phyloP scores from a whole-genome alignment of 2,329 filamentous ascomycete genomes.

The Davidsoniella virescens region DNA sequence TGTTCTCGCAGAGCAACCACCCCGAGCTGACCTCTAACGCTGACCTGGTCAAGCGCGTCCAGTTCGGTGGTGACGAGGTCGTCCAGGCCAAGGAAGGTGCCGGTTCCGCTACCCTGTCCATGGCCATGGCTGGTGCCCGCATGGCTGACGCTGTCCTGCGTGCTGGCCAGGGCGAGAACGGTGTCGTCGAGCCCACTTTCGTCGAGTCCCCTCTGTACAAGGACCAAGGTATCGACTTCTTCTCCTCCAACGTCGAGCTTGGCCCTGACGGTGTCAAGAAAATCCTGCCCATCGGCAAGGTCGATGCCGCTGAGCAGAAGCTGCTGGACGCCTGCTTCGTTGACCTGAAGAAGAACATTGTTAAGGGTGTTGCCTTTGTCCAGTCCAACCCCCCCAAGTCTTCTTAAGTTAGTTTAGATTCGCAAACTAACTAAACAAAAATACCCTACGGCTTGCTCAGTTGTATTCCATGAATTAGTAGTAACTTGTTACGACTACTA shows the following conservation, averaged over 20 bases:
- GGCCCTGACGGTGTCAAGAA: conserved; percentile 92
- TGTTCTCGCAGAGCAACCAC: conserved; percentile 89
- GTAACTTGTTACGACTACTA: conserved; percentile 33
- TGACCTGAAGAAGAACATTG: conserved; percentile 88
- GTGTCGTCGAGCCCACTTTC: conserved; percentile 88
- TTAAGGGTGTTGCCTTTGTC: conserved; percentile 62
- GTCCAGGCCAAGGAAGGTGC: conserved; percentile 98
- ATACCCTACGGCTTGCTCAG: background rate
- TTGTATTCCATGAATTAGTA: conserved; percentile 24
- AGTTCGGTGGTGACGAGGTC: conserved; percentile 98
- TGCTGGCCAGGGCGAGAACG: conserved; percentile 84
- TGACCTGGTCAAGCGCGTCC: conserved; percentile 79
- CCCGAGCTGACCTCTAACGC: conserved; percentile 63
- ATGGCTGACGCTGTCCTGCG: conserved; percentile 85
- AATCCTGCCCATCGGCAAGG: conserved; percentile 72
- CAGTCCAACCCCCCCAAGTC: conserved; percentile 14
- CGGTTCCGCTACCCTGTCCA: conserved; percentile 92
- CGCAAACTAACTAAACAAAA: no score
- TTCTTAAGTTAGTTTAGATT: conserved; percentile 2
- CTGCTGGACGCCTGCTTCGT: conserved; percentile 70
- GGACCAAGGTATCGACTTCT: conserved; percentile 96
- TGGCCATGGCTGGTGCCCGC: conserved; percentile 85
- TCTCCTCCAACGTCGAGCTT: conserved; percentile 87
- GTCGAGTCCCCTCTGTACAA: conserved; percentile 97
- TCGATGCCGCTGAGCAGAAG: conserved; percentile 76